Conservation (phyloP, 805 yeast genomes). For the Suhomyces kilbournensis region DNA sequence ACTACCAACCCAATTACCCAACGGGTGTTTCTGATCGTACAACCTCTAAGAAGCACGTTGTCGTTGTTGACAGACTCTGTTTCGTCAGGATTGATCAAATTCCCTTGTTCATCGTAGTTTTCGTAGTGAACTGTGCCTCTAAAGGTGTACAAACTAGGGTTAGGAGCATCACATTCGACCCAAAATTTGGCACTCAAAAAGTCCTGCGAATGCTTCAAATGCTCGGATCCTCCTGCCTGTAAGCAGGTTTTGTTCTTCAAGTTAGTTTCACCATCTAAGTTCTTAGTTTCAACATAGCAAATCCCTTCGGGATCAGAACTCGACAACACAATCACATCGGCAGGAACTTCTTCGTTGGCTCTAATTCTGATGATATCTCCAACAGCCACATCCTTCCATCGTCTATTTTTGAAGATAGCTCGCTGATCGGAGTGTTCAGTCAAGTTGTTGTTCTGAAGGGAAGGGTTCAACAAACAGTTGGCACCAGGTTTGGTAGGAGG, state of each 20-base stretch:
- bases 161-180: conserved; percentile 74
- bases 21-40: conserved; percentile 73
- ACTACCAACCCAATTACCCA: conserved; percentile 79
- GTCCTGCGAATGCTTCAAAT: conserved; percentile 54
- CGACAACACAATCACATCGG: conserved; percentile 63
- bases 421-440: background rate
- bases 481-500: conserved; percentile 11
- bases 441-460: conserved; percentile 10
- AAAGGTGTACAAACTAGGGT: conserved; percentile 58
- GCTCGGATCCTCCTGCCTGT: conserved; percentile 46
- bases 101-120: conserved; percentile 30
- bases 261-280: conserved; percentile 61
- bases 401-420: conserved; percentile 18
- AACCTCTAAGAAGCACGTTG: conserved; percentile 71
- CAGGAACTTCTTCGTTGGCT: conserved; percentile 77
- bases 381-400: conserved; percentile 68
- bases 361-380: conserved; percentile 73
- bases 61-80: conserved; percentile 70
- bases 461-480: conserved; percentile 21
- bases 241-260: conserved; percentile 53
- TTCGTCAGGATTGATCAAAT: conserved; percentile 30
- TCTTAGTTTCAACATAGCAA: conserved; percentile 77
- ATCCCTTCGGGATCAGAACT: conserved; percentile 67
- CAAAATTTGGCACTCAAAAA: conserved; percentile 55
- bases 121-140: conserved; percentile 63